Conservation (phyloP, 78 protist species). For the Dictyostelium citrinum region DNA sequence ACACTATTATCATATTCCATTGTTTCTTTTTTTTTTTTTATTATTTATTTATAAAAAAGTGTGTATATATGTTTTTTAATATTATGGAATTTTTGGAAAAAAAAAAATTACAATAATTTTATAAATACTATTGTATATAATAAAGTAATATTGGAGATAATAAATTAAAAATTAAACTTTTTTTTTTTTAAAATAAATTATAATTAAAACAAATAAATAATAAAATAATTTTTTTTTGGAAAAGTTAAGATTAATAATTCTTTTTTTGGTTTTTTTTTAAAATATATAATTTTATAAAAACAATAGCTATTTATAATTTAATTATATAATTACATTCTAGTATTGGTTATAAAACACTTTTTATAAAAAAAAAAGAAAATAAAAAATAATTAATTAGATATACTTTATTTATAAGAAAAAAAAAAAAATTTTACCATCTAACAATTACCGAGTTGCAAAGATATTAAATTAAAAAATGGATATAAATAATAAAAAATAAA, state of each 20-base stretch:
- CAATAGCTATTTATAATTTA: background rate
- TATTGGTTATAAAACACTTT: background rate
- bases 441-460: background rate
- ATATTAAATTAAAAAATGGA: background rate
- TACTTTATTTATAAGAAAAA: background rate
- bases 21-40: background rate
- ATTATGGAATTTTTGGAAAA: too few species aligned
- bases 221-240: background rate
- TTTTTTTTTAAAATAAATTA: too few species aligned
- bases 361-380: background rate
- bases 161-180: background rate
- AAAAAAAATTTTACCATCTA: background rate
- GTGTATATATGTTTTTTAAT: too few species aligned
- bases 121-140: background rate
- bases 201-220: too few species aligned
- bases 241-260: background rate
- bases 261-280: background rate
- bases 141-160: background rate
- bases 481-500: background rate
- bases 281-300: background rate
- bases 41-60: background rate
- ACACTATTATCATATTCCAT: constrained; percentile 36
- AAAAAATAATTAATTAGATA: background rate
- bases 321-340: background rate
- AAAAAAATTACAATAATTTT: background rate